These are phyloP conservation scores for Nitzschia sp. DNA, from an alignment of 108 stramenopile genomes.

Conservation along the genomic window DNA sequence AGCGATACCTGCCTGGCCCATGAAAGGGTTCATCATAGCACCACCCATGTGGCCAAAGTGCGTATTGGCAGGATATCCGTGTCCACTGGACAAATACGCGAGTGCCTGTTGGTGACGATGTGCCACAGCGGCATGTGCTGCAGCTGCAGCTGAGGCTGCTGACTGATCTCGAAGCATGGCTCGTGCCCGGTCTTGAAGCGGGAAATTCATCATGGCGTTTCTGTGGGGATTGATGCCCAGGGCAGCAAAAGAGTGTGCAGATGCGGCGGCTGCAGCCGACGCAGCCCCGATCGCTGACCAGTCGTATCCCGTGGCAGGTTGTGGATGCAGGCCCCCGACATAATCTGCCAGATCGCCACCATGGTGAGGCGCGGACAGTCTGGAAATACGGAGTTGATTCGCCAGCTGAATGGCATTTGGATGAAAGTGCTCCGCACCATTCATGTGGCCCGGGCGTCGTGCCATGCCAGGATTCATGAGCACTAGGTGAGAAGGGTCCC, in stretches of 20 bases:
- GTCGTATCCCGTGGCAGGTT: constrained; percentile 22
- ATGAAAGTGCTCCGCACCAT: constrained; percentile 17
- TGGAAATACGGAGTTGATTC: constrained; percentile 36
- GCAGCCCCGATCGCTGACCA: constrained; percentile 33
- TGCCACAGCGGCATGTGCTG: constrained; percentile 25
- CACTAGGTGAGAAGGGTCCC: constrained; percentile 7
- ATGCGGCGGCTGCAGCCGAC: constrained; percentile 42
- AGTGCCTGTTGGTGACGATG: constrained; percentile 39
- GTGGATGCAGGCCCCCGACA: constrained; percentile 31
- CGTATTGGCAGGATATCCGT: constrained; percentile 8
- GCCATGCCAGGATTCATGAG: constrained; percentile 6
- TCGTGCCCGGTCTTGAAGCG: constrained; percentile 45
- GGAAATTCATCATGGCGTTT: constrained; percentile 37
- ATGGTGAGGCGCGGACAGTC: constrained; percentile 14
- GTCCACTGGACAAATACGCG: constrained; percentile 25
- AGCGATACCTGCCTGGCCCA: constrained; percentile 19
- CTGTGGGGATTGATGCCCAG: constrained; percentile 30
- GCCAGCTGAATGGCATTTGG: constrained; percentile 42
- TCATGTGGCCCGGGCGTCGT: not conserved
- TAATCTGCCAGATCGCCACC: constrained; percentile 40
- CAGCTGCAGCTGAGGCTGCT: constrained; percentile 24
- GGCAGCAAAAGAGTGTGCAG: constrained; percentile 38
- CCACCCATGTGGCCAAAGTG: constrained; percentile 32
- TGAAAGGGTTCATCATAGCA: constrained; percentile 29
- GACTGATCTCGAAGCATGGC: constrained; percentile 39